These are phyloP conservation scores for Madurella mycetomatis DNA, from an alignment of 2,329 filamentous ascomycete genomes.

Conservation along the genomic window DNA sequence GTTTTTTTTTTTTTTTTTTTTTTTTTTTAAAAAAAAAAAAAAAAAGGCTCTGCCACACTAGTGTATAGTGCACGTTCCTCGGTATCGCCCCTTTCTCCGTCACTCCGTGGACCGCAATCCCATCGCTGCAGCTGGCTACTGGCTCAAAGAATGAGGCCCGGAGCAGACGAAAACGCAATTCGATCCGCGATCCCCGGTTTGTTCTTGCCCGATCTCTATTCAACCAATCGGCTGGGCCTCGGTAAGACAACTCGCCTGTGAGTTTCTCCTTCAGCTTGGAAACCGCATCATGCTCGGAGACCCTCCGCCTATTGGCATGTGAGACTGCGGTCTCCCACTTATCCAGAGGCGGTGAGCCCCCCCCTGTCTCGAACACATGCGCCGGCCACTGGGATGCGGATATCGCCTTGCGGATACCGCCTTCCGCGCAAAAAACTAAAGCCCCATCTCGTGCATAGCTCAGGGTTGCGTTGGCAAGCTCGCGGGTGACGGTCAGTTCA, in stretches of 20 bases:
- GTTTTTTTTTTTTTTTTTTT: too few species aligned
- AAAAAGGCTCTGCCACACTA: neutral
- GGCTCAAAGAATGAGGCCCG: neutral
- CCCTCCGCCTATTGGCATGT: neutral
- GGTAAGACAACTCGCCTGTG: constrained; percentile 7
- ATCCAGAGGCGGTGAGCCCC: constrained; percentile 8
- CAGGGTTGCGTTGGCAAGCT: neutral
- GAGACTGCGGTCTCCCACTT: neutral
- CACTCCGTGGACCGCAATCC: neutral
- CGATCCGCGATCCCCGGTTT: constrained; percentile 1
- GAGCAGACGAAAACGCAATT: constrained; percentile 1
- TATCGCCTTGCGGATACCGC: constrained; percentile 2
- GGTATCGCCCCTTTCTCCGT: neutral
- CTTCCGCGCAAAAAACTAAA: neutral
- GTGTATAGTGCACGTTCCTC: neutral
- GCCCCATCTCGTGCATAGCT: neutral
- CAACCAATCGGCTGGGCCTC: constrained; percentile 12
- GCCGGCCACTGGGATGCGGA: neutral
- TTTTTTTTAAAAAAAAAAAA: too few species aligned
- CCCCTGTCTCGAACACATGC: neutral
- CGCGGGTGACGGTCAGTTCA: neutral
- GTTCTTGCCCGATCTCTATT: neutral
- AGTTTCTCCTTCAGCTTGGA: constrained; percentile 1
- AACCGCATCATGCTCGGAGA: neutral
- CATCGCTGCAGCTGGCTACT: neutral